Evolutionary conservation across 371 early-diverging fungal species (phyloP).

Genomic region (Entomophthora muscae): DNA sequence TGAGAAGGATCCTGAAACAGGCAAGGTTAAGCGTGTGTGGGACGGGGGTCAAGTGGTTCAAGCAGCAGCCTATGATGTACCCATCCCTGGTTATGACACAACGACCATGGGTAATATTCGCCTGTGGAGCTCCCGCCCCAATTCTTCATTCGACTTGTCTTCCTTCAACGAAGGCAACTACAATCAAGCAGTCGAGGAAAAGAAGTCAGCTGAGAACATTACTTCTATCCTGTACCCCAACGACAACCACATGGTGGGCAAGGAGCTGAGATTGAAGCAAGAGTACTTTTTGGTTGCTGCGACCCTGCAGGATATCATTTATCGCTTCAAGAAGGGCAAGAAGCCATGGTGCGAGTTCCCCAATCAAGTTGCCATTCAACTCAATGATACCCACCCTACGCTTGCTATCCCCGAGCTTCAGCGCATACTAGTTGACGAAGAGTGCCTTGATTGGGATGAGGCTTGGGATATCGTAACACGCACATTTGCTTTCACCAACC

Average conservation of each 20-base stretch:
- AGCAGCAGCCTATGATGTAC: conserved; percentile 84
- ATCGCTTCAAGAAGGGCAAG: conserved; percentile 71
- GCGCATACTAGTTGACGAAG: conserved; percentile 73
- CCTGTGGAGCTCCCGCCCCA: conserved; percentile 77
- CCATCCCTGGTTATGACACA: conserved; percentile 74
- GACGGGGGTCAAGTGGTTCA: conserved; percentile 65
- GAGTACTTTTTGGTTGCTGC: conserved; percentile 87
- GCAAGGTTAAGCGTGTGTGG: conserved; percentile 46
- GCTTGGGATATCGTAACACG: conserved; percentile 81
- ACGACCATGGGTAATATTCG: conserved; percentile 81
- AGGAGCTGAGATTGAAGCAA: conserved; percentile 82
- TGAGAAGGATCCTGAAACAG: conserved; percentile 31
- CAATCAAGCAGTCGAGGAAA: conserved; percentile 68
- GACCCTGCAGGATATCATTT: conserved; percentile 67
- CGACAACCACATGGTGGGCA: conserved; percentile 83
- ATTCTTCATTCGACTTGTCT: conserved; percentile 52
- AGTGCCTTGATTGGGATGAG: conserved; percentile 72
- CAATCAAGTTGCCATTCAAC: conserved; percentile 76
- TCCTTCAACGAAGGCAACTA: conserved; percentile 86
- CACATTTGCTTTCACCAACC: conserved; percentile 87
- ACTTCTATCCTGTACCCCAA: conserved; percentile 87
- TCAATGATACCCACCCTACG: conserved; percentile 73
- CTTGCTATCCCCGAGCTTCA: conserved; percentile 73
- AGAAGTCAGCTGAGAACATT: conserved; percentile 73
- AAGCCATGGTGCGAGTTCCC: conserved; percentile 71